phyloP scores from a whole-genome alignment of 306 rosid species.

The Vachellia collinsii region DNA sequence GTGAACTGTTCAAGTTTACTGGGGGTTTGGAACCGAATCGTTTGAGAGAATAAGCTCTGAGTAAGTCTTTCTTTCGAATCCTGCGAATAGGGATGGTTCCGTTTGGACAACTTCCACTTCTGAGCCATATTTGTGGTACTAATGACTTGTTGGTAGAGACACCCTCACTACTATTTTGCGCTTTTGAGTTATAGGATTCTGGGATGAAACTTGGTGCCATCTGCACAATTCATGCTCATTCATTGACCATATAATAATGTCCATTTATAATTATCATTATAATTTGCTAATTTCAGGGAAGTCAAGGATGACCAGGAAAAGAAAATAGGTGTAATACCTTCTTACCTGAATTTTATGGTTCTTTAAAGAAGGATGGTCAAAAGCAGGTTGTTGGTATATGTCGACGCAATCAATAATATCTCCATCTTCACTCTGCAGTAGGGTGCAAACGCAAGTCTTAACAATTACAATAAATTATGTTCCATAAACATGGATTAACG shows the following conservation, averaged over 20 bases:
- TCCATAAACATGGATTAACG: too few species aligned
- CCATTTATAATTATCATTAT: not conserved
- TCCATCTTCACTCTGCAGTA: constrained; percentile 60
- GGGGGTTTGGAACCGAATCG: constrained; percentile 50
- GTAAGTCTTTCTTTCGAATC: constrained; percentile 47
- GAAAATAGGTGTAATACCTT: not conserved
- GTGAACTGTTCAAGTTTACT: not conserved
- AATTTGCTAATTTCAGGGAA: not conserved
- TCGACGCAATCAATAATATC: constrained; percentile 65
- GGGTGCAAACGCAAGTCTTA: not conserved
- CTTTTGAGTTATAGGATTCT: constrained; percentile 20
- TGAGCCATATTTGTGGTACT: constrained; percentile 63
- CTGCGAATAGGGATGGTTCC: constrained; percentile 74
- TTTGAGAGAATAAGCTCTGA: constrained; percentile 45
- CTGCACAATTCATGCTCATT: constrained; percentile 33
- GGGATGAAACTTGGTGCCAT: constrained; percentile 41
- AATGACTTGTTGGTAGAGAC: not conserved
- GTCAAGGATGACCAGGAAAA: not conserved
- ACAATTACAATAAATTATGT: not conserved
- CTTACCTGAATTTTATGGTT: constrained; percentile 58
- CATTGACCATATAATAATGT: not conserved
- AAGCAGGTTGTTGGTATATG: constrained; percentile 59
- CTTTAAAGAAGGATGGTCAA: constrained; percentile 58
- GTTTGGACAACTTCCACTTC: constrained; percentile 67
- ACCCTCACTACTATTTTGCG: too few species aligned